Evolutionary conservation across 2,329 filamentous ascomycete genomes (phyloP), one percentile per base, ranked within the genome.

Genomic region (Aspergillus oerlinghausenensis): DNA sequence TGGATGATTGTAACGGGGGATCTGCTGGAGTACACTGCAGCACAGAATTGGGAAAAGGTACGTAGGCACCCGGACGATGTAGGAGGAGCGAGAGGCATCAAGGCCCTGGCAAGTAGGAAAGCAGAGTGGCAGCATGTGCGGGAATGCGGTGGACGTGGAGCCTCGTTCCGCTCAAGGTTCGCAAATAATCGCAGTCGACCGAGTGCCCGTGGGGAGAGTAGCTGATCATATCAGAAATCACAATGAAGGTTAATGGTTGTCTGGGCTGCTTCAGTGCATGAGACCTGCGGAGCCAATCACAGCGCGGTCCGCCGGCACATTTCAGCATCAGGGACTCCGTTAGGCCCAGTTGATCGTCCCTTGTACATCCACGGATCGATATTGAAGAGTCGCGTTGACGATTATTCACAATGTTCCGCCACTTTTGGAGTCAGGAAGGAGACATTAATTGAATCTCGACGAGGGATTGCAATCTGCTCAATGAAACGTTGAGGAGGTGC

Each of bases 41-140:
- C 21, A 17, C 43, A 21, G 43, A 47, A 23, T 25, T 23, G 19
- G 43, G 43, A 14, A 26, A 26, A 14, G 43, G 43, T 23, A 47
- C 19, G 23, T 47, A 25, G 43, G 40, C 10, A 43, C 40, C 19
- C 25, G 49, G 17, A 51, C 19, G 45, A 50, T 32, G 54, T 40
- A 25, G 42, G 29, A 50, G 23, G 5, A 52, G 3, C 25, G 28
- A n/a, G 25, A 26, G 11, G 19, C 23, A 47, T 26, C 23, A 23
- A 25, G 2, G 43, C 21, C 43, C 32, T 48, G 55, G 55, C 63
- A 63, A 65, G 63, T 65, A 38, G 52, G 58, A 65, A 48, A 48
- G 54, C 56, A 49, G 55, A 19, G 45, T 57, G 54, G 21, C 26
- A n/a, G 32, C 63, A 65, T 65, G 63, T 65, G 63, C 58, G 55